Conservation (phyloP, 306 rosid genomes). For the Fragaria nilgerrensis region DNA sequence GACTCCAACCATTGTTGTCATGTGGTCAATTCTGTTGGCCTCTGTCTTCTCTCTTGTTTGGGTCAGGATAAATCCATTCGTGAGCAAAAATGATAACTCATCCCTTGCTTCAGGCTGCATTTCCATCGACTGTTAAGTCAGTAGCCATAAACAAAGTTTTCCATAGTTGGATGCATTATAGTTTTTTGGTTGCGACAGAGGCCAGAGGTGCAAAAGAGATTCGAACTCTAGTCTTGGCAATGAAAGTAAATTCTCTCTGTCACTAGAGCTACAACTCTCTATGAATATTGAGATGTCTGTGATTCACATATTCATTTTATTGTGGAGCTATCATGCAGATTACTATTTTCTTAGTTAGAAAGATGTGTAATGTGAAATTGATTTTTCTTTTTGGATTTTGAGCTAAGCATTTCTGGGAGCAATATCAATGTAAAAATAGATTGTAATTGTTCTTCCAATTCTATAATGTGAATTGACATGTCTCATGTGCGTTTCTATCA, state of each 20-base stretch:
- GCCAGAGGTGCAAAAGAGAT: background rate
- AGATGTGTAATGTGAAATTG: conserved; percentile 6
- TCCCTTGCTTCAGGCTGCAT: conserved; percentile 56
- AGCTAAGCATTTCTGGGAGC: background rate
- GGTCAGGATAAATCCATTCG: conserved; percentile 90
- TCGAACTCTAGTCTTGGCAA: background rate
- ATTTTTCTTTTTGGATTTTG: background rate
- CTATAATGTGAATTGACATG: background rate
- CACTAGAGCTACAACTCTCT: background rate
- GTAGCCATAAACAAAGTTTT: conserved; percentile 13
- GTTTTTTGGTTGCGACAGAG: background rate
- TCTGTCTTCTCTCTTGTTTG: conserved; percentile 93
- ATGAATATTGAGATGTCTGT: background rate
- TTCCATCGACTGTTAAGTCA: conserved; percentile 75
- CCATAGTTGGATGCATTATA: conserved; percentile 22
- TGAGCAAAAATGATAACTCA: conserved; percentile 56
- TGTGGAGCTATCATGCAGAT: background rate
- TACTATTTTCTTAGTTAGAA: background rate
- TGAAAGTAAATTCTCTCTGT: background rate
- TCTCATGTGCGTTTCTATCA: background rate
- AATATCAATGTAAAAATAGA: conserved; percentile 6
- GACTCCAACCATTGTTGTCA: conserved; percentile 89
- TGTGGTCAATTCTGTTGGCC: conserved; percentile 93
- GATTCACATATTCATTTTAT: conserved; percentile 7
- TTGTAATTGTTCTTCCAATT: background rate